Evolutionary conservation across 345 rosid genomes (phyloP).

Genomic region (Gossypium bickii): DNA sequence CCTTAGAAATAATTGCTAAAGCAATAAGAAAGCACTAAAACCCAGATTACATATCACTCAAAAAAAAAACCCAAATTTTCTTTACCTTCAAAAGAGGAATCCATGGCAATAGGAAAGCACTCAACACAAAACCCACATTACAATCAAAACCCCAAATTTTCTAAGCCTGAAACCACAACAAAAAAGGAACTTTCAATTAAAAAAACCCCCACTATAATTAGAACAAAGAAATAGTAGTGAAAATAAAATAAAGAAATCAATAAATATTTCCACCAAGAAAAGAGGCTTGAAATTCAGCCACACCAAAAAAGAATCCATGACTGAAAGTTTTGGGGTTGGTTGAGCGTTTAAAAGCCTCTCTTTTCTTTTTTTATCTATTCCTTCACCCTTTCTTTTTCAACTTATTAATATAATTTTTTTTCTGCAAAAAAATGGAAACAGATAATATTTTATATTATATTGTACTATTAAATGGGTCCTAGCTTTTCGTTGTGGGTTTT

Average conservation of each 20-base stretch:
- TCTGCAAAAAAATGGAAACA: background rate
- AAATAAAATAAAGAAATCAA: background rate
- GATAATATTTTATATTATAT: background rate
- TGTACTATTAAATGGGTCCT: background rate
- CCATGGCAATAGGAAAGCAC: background rate
- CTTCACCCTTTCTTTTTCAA: background rate
- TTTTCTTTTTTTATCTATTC: background rate
- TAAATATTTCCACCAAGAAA: background rate
- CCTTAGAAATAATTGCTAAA: slow-evolving; percentile 5
- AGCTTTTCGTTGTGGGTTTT: too few relatives aligned
- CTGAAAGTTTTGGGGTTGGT: background rate
- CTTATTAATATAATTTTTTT: background rate
- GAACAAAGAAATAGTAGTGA: background rate
- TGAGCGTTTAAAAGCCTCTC: background rate
- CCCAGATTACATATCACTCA: background rate
- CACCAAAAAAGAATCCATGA: background rate
- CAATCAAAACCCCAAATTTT: background rate
- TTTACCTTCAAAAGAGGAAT: background rate
- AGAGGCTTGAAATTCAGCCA: background rate
- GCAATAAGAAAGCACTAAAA: background rate
- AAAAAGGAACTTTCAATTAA: background rate
- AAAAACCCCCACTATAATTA: background rate
- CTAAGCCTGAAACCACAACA: background rate
- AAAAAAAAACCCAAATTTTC: background rate
- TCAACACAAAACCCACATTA: slow-evolving; percentile 1